Evolutionary conservation across 371 early-diverging fungal genomes (phyloP), one percentile per base, ranked within the genome.

Genomic region (Choanephora cucurbitarum): DNA sequence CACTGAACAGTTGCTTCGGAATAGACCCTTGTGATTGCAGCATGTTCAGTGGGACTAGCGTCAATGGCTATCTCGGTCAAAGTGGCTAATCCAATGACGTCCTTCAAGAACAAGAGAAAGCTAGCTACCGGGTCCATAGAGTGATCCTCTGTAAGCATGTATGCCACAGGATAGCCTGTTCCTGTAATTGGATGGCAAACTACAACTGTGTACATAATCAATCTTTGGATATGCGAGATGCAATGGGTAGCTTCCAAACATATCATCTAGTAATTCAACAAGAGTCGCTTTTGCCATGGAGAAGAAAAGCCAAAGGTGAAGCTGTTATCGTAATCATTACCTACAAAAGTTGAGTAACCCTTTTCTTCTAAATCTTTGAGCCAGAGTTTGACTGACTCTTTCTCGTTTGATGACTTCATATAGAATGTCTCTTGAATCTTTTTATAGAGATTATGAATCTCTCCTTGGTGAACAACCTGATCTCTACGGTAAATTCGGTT

Each of bases 231-330:
- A 13, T 39, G 21, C 3, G 55, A 40, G 0, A 24, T 31, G 1
- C 44, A 32, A 44, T 52, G 44, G 2, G 53, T 44, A 19, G 53
- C 44, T 32, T 52, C 44, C 10, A 52, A 13, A 40, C 53, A 52
- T 1, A 44, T 17, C 5, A 17, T 8, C 8, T 19, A 10, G 3
- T 15, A 5, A 14, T 45, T 22, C 3, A 24, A 6, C 19, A 40
- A 24, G 5, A 55, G 18, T n/a, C 18, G 17, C 24, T 37, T 24
- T 15, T 49, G 54, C 54, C 54, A 45, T 3, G 45, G 54, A 32
- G 45, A 54, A 33, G 41, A 54, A n/a, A 54, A 45, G 23, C 39
- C 28, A 28, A 28, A 28, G 28, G 28, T 28, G 7, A 28, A 28
- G 7, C 7, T 28, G n/a, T n/a, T n/a, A n/a, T n/a, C n/a, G n/a